Evolutionary conservation across 805 yeast genomes (phyloP).

Genomic region (Candida easanensis): DNA sequence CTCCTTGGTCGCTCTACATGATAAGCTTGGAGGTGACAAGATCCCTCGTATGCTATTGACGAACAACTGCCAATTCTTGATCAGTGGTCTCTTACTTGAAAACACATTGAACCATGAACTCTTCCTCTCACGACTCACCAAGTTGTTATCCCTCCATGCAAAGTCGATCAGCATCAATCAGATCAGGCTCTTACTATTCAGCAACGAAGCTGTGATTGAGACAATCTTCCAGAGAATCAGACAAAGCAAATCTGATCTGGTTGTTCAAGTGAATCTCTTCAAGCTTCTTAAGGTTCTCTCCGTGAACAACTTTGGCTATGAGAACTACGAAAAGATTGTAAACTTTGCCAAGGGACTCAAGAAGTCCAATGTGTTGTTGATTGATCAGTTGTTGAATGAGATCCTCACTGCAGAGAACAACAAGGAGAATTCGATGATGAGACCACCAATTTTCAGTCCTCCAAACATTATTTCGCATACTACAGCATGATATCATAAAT

Average conservation of each 20-base stretch:
- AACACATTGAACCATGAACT: conserved; percentile 42
- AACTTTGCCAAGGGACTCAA: conserved; percentile 5
- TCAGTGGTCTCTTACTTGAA: conserved; percentile 39
- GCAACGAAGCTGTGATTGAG: conserved; percentile 12
- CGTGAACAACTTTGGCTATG: conserved; percentile 11
- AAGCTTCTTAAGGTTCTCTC: conserved; percentile 21
- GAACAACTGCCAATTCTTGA: conserved; percentile 33
- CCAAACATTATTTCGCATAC: conserved; percentile 5
- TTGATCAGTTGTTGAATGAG: conserved; percentile 25
- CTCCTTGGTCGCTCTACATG: conserved; percentile 45
- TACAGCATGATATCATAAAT: neutral
- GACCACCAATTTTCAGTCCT: conserved; percentile 26
- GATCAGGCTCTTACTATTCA: conserved; percentile 21
- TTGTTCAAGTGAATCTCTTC: conserved; percentile 22
- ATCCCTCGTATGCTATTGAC: conserved; percentile 24
- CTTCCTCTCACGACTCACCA: conserved; percentile 39
- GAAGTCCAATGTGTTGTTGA: conserved; percentile 16
- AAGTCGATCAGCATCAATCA: conserved; percentile 21
- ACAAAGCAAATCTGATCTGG: conserved; percentile 12
- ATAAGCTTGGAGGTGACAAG: conserved; percentile 32
- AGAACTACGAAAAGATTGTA: conserved; percentile 14
- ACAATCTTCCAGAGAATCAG: conserved; percentile 15
- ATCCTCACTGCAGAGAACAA: conserved; percentile 14
- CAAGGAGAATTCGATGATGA: conserved; percentile 32
- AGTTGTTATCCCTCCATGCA: conserved; percentile 23